Percentiles rank a stretch among this genome's conserved stretches.
Evolutionary conservation across 1,139 yeast species (phyloP).

Genomic region (Waltiozyma solani): DNA sequence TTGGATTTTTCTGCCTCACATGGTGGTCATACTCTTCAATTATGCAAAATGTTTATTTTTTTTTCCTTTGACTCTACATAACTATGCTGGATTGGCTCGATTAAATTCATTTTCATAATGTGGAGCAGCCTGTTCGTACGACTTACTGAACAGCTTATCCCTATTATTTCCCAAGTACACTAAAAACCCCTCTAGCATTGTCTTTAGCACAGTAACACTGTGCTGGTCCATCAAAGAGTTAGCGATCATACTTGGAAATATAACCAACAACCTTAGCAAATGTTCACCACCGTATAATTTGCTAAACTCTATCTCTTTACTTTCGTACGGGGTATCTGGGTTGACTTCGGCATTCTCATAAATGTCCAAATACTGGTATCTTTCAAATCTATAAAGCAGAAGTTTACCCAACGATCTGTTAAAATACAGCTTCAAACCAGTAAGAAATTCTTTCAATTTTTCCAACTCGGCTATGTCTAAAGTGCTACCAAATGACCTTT

Average conservation of each 20-base stretch:
- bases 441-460: conserved; percentile 53
- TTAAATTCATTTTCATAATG: conserved; percentile 48
- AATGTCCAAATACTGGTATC: conserved; percentile 66
- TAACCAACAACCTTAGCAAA: conserved; percentile 58
- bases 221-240: conserved; percentile 76
- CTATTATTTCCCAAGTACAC: conserved; percentile 36
- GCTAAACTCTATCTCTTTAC: conserved; percentile 26
- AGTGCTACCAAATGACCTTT: conserved; percentile 15
- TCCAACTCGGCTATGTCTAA: conserved; percentile 34
- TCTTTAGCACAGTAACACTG: conserved; percentile 47
- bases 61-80: too few species aligned
- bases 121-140: conserved; percentile 49
- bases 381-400: conserved; percentile 73
- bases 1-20: too few species aligned
- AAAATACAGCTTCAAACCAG: conserved; percentile 70
- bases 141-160: conserved; percentile 36
- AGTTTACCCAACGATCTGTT: conserved; percentile 64
- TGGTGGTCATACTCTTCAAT: too few species aligned
- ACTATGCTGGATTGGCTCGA: too few species aligned
- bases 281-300: conserved; percentile 73
- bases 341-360: conserved; percentile 26
- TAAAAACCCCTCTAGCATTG: conserved; percentile 43
- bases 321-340: neutral
- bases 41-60: too few species aligned
- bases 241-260: conserved; percentile 72